Evolutionary conservation across 345 rosid genomes (phyloP), one percentile per base, ranked within the genome.

Genomic region (Crucihimalaya himalaica): DNA sequence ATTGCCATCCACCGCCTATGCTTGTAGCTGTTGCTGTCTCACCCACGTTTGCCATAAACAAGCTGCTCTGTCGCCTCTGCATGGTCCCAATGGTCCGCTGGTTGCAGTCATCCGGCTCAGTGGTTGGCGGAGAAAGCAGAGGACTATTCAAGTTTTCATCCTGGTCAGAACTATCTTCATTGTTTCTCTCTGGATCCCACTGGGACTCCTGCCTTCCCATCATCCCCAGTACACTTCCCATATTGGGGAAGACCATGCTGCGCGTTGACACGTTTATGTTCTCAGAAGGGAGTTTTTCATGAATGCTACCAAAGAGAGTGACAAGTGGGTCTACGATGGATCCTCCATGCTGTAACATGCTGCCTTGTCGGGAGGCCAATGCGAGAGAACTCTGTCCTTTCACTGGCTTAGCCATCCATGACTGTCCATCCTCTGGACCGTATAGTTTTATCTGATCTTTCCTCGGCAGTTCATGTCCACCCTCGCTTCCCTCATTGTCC

Each of bases 1-100:
- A 65, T 70, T 89, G 92, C 96, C 94, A 92, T 9, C 98, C 96
- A n/a, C 91, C 93, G 20, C 97, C 93, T 64, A 92, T 87, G 52
- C 90, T 93, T 39, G 88, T 83, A 42, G 87, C 75, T 66, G 87
- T 69, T 0, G 68, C 75, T 0, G 91, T 82, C 63, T 91, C 97
- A 47, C 85, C 92, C 25, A 69, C 65, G 68, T 89, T 89, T 50
- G 84, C 85, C 76, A 81, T 62, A 21, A 91, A 85, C 45, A 87
- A 79, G 68, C 95, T 86, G 46, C 80, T 80, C 34, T 73, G 88
- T 78, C 77, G 35, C 69, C 95, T 79, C 0, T 52, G 78, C 77
- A 83, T 83, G 76, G 83, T 75, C 57, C 87, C 93, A 42, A 55
- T 77, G 23, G 84, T 48, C 48, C 84, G 53, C 29, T 84, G 85